Evolutionary conservation across 1,284 basidiomycete species (phyloP), one percentile per base, ranked within the genome.

Genomic region (Filobasidium uniguttulatum): DNA sequence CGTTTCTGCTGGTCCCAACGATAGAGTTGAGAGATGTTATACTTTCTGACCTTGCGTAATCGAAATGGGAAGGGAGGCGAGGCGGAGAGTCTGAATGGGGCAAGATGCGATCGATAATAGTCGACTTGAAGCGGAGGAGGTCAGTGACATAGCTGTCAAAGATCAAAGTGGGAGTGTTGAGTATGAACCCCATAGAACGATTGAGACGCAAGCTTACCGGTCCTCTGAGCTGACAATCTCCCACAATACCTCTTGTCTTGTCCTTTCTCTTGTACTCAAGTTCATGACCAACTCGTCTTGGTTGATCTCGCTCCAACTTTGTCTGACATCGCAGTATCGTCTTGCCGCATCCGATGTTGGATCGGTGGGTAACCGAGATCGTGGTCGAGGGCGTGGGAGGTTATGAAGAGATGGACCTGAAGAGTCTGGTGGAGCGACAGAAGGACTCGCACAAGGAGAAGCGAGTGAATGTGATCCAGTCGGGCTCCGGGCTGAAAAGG

Each of bases 171-270:
- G 10, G n/a, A 15, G 15, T 31, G 14, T 25, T 49, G 44, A 51
- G 41, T 30, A 20, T 8, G 9, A 34, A 17, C 7, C 46, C 33
- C 7, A 41, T 48, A 38, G 20, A 37, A 14, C 26, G 52, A 26
- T 34, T 40, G 44, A 31, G 1, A 46, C 26, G 12, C 28, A 17
- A 19, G 76, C 76, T 61, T 62, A 89, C 85, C 90, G 78, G 67
- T 97, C 91, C 70, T 97, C 93, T 60, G 86, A 90, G 34, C 86
- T 85, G 41, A 98, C 91, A 59, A 98, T 97, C 72, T 98, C 93
- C 77, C 90, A 96, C 29, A 98, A 69, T 3, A 97, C 93, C 71
- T 98, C 93, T 66, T 97, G 93, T 46, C 93, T 77, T 26, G 89
- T 96, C 46, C 93, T 79, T 66, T 98, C 93, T 51, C 90, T 77